Evolutionary conservation across 2,329 filamentous ascomycete genomes (phyloP), one percentile per base, ranked within the genome.

Genomic region (Penicillium janthinellum): DNA sequence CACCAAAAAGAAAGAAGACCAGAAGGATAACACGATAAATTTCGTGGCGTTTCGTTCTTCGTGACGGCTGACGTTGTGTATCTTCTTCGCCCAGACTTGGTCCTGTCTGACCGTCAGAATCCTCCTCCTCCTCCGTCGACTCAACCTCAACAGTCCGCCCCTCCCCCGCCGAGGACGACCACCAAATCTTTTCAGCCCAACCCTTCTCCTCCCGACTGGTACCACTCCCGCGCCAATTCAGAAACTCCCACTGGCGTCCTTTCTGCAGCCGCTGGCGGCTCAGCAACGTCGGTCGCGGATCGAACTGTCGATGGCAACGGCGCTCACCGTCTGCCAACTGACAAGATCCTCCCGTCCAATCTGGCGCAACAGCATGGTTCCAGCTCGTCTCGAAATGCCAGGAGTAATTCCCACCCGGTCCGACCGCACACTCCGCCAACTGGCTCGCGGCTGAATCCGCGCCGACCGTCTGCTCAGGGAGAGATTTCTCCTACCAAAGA

Each of bases 201-300:
- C 57, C 72, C 77, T 56, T 72, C 77, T 56, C 79, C 78, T 56
- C 80, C 56, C 80, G 85, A 65, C 84, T 86, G 50, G 86, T 70
- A 88, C 82, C 77, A 90, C 87, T 90, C 75, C 71, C 86, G 88
- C 66, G 86, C 88, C 57, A 90, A 87, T 76, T 91, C 89, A 56
- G 89, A 91, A 73, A 52, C 75, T 85, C 48, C 77, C 86, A 58
- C 84, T 83, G 62, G 84, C 82, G 58, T 82, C 83, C 65, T 76
- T 81, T 50, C 80, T 79, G 59, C 78, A 82, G 63, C 77, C 82
- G 63, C 78, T 72, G 72, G 64, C 71, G 70, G 71, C 71, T 67
- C 71, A 67, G 63, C 68, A 66, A 66, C 67, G 61, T 68, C 64
- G 65, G 57, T 71, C 65, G 68, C 71, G 62, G 69, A 73, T 65